Conservation (phyloP, 2,329 filamentous ascomycete species). For the Aureobasidium subglaciale region DNA sequence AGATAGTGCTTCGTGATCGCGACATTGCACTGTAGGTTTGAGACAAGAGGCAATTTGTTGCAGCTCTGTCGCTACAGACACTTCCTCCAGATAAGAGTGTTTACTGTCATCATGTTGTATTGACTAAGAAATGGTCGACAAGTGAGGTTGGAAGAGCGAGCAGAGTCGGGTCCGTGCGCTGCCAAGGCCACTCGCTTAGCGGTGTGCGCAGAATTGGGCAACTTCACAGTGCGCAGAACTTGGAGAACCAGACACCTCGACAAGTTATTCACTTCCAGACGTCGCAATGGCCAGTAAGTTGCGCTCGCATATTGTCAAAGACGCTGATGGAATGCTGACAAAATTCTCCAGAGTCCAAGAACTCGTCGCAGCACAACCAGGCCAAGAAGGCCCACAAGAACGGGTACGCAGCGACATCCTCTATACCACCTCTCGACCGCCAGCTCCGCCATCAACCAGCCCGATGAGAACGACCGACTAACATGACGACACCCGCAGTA, state of each 20-base stretch:
- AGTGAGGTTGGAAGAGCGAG: neutral
- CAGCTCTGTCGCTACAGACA: too few relatives aligned
- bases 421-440: neutral
- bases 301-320: neutral
- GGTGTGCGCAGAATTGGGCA: conserved; percentile 4
- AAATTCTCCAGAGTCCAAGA: conserved; percentile 79
- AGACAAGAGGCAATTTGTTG: too few relatives aligned
- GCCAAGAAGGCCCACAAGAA: conserved; percentile 98
- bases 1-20: too few relatives aligned
- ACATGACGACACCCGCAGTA: conserved; percentile 50
- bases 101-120: too few relatives aligned
- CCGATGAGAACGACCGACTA: conserved; percentile 8
- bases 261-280: conserved; percentile 23
- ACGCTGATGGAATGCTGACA: conserved; percentile 2
- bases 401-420: conserved; percentile 58
- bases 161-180: neutral
- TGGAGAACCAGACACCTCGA: conserved; percentile 13
- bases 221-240: conserved; percentile 4
- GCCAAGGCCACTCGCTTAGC: conserved; percentile 16
- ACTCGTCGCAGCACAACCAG: conserved; percentile 99
- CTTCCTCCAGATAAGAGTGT: too few relatives aligned
- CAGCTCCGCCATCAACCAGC: neutral
- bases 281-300: conserved; percentile 66
- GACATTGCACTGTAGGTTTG: too few relatives aligned
- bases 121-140: neutral